A percentile compares a stretch with the other conserved stretches of the same genome.
phyloP scores from a whole-genome alignment of 345 rosid species.

The Eucalyptus cladocalyx region DNA sequence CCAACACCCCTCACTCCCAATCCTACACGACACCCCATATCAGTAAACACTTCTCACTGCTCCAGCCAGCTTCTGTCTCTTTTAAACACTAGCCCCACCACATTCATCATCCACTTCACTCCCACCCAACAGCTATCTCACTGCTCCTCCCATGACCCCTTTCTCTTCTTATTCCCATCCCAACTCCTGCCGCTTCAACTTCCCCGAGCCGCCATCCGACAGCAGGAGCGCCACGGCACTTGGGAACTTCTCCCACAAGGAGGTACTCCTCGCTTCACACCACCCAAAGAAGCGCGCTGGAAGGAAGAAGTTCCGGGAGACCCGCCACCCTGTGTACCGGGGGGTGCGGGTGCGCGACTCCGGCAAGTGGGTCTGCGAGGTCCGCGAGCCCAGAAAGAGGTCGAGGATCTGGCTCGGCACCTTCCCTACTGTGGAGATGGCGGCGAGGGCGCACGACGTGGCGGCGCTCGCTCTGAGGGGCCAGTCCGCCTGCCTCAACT shows the following conservation, averaged over 20 bases:
- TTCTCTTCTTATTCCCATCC: constrained; percentile 1
- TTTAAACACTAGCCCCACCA: no score
- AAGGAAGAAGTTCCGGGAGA: constrained; percentile 79
- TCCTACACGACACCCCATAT: no score
- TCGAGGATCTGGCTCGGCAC: constrained; percentile 90
- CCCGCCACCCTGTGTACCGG: constrained; percentile 75
- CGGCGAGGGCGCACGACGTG: constrained; percentile 88
- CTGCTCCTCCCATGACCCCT: constrained; percentile 3
- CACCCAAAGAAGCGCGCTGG: constrained; percentile 71
- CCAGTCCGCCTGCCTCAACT: constrained; percentile 68
- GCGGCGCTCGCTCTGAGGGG: constrained; percentile 72
- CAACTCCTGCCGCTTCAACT: background rate
- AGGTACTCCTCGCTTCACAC: constrained; percentile 46
- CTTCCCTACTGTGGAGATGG: constrained; percentile 66
- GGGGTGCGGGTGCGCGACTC: constrained; percentile 68
- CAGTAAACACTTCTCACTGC: no score
- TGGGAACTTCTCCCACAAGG: constrained; percentile 27
- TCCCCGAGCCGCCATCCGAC: constrained; percentile 8
- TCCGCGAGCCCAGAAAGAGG: constrained; percentile 74
- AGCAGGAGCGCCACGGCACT: background rate
- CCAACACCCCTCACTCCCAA: no score
- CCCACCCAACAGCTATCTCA: no score
- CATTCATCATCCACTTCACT: no score
- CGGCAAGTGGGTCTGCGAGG: constrained; percentile 88
- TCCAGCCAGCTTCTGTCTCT: no score